These are phyloP conservation scores for Termitomyces sp. DNA, from an alignment of 768 basidiomycete genomes.

Conservation along the genomic window DNA sequence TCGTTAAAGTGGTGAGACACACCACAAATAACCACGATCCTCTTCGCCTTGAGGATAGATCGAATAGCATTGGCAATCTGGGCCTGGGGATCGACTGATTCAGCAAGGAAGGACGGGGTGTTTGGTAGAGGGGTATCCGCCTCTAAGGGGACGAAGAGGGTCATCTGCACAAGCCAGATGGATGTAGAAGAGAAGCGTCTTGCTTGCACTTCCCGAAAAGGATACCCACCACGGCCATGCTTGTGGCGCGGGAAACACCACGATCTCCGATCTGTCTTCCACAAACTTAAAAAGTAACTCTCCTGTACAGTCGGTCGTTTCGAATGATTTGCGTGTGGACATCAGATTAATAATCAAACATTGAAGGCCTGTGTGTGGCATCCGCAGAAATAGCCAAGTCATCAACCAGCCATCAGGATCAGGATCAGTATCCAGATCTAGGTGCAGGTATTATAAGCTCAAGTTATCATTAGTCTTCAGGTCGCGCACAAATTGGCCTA, in stretches of 20 bases:
- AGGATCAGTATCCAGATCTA: background rate
- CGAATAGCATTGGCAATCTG: constrained; percentile 53
- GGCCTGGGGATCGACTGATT: constrained; percentile 34
- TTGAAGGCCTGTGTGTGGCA: background rate
- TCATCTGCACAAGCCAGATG: constrained; percentile 37
- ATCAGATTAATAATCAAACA: background rate
- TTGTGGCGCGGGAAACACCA: constrained; percentile 19
- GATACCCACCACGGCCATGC: constrained; percentile 1
- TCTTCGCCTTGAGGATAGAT: constrained; percentile 71
- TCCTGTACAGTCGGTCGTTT: background rate
- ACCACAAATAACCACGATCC: constrained; percentile 87
- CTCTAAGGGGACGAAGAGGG: constrained; percentile 58
- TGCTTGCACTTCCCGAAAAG: constrained; percentile 10
- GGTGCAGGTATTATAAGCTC: background rate
- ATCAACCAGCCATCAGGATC: background rate
- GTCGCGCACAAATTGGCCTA: too few species aligned
- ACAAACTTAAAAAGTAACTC: background rate
- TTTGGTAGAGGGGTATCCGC: constrained; percentile 36
- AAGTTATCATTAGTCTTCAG: background rate
- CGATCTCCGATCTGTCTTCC: constrained; percentile 2
- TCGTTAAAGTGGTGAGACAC: constrained; percentile 21
- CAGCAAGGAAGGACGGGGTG: constrained; percentile 51
- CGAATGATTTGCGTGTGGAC: background rate
- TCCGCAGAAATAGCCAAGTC: background rate
- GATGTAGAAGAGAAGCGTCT: constrained; percentile 11